A percentile compares a stretch with the other conserved stretches of the same genome.
phyloP scores from a whole-genome alignment of 768 basidiomycete genomes.

The Leucosporidium scottii region DNA sequence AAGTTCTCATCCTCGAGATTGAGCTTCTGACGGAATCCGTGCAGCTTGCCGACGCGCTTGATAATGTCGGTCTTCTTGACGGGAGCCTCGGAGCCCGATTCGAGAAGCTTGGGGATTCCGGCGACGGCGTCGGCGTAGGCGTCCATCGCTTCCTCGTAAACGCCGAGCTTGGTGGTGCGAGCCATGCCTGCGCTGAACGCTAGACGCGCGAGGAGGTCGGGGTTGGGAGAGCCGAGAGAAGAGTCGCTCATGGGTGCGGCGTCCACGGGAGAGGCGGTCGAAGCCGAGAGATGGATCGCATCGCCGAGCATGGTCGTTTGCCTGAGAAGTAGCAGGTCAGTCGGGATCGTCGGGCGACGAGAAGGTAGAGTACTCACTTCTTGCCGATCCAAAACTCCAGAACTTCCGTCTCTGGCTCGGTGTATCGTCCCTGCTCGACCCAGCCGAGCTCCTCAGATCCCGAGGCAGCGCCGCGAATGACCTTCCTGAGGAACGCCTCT shows the following conservation, averaged over 20 bases:
- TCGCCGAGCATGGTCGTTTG: conserved; percentile 25
- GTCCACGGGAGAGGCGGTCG: neutral
- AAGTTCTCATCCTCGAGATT: conserved; percentile 87
- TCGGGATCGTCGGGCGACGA: neutral
- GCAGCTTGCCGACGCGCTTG: conserved; percentile 81
- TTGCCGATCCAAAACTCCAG: conserved; percentile 32
- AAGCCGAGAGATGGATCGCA: conserved; percentile 14
- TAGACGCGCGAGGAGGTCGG: conserved; percentile 34
- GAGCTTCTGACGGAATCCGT: conserved; percentile 84
- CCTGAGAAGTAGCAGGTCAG: conserved; percentile 9
- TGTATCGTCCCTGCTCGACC: conserved; percentile 32
- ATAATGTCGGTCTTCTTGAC: conserved; percentile 59
- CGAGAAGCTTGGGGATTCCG: conserved; percentile 23
- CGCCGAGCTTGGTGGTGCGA: conserved; percentile 35
- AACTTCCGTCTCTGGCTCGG: conserved; percentile 32
- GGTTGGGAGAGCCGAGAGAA: neutral
- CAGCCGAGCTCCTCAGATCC: conserved; percentile 8
- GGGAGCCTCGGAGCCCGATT: conserved; percentile 31
- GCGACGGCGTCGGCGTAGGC: conserved; percentile 31
- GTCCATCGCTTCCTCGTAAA: conserved; percentile 37
- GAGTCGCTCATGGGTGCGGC: neutral
- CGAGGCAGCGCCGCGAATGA: conserved; percentile 8
- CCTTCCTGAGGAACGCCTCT: conserved; percentile 29
- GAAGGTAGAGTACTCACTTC: neutral
- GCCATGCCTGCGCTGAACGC: conserved; percentile 35